Base-by-base conservation (phyloP, 495 filamentous ascomycete species). In the Penicillium canescens region DNA sequence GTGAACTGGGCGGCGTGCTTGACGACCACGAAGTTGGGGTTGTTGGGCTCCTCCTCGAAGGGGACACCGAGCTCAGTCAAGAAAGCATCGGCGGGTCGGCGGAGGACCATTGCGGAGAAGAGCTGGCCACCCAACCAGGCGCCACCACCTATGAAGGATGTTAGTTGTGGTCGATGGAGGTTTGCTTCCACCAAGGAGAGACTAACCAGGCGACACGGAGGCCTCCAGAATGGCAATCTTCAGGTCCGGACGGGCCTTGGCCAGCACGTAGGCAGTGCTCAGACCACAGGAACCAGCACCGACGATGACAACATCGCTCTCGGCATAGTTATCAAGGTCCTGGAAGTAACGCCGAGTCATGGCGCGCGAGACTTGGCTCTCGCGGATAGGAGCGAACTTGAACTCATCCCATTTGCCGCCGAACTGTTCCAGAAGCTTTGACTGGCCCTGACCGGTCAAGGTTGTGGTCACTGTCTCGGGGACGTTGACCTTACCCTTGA, bases 1-100 rank as follows among this genome's bases (percentile, higher is more conserved):
- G 90, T 96, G 76, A 96, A 95, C 45, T 94, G 82, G 6, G 91
- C 90, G 49, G 91, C 91, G 74, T 96, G 91, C 82, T 92, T 95
- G 66, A 96, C 90, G 2, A 95, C 90, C 18, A 96, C 89, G 66
- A 88, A 91, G 72, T 86, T 80, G 26, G 89, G 89, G 71, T 92
- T 90, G 59, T 86, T 82, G 16, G 87, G 85, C 65, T 94, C 90
- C 57, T 92, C 88, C 54, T 94, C 91, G 71, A 84, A 96, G n/a
- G 89, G 86, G 21, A 95, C 84, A 44, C 87, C 89, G 24, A 95
- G 72, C 57, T 92, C 88, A 43, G 74, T 72, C 48, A 96, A 73
- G 80, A 96, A 96, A 44, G 79, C 77, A 63, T 96, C 87, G 18
- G 91, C 91, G 14, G 91, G 90, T 74, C 92, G 92, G 59, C 91